Percentiles rank a stretch among this genome's conserved stretches.
Evolutionary conservation across 345 rosid genomes (phyloP).

Genomic region (Dipteronia sinensis): DNA sequence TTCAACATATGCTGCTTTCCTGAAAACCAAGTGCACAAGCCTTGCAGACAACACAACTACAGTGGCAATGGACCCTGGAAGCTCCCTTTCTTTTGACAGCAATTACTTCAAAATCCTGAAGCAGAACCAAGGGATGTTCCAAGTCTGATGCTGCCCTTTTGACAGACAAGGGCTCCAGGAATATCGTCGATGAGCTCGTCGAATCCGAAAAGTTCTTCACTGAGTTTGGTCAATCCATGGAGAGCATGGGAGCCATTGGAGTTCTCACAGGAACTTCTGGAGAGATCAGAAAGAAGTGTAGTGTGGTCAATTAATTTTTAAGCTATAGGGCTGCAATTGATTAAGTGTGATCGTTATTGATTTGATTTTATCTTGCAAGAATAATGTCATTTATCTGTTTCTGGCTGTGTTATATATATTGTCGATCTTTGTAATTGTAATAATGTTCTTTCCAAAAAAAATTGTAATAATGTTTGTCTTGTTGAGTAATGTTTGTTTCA

Average conservation of each 20-base stretch:
- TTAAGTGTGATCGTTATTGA: background rate
- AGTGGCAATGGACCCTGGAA: slow-evolving; percentile 25
- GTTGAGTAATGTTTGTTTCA: background rate
- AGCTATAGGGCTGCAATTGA: no score
- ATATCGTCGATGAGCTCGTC: slow-evolving; percentile 1
- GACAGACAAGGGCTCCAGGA: slow-evolving; percentile 17
- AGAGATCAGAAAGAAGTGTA: slow-evolving; percentile 39
- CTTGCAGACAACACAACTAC: slow-evolving; percentile 14
- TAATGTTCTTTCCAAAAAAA: no score
- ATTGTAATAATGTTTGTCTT: background rate
- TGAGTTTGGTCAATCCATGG: slow-evolving; percentile 36
- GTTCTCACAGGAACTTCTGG: slow-evolving; percentile 38
- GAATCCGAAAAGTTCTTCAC: slow-evolving; percentile 19
- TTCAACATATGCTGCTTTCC: slow-evolving; percentile 29
- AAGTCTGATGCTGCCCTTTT: slow-evolving; percentile 37
- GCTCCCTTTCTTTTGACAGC: slow-evolving; percentile 25
- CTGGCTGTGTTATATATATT: background rate
- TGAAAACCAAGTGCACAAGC: slow-evolving; percentile 28
- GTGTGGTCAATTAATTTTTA: slow-evolving; percentile 18
- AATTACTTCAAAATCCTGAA: slow-evolving; percentile 29
- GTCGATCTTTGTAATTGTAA: background rate
- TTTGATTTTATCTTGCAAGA: background rate
- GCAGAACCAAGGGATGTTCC: slow-evolving; percentile 30
- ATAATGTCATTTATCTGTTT: background rate
- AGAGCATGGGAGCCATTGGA: slow-evolving; percentile 35